Percentiles rank a stretch among this genome's conserved stretches.
Conservation (phyloP, 441 rosid genomes). For the Adansonia madagascariensis region DNA sequence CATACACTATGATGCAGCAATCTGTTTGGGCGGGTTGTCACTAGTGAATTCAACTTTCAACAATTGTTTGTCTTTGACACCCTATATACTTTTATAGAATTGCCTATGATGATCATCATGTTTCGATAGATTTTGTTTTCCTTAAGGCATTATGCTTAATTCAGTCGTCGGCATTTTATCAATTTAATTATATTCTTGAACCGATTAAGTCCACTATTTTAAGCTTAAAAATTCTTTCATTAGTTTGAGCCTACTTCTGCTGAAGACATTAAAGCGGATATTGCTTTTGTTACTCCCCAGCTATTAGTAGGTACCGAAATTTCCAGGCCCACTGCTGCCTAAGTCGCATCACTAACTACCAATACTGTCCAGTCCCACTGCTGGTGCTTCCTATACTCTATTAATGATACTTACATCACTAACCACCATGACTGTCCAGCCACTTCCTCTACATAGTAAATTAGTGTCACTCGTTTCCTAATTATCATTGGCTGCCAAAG, state of each 20-base stretch:
- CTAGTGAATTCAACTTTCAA: neutral
- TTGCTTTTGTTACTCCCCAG: neutral
- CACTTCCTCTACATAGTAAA: neutral
- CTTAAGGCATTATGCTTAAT: neutral
- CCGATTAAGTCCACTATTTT: neutral
- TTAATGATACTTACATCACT: neutral
- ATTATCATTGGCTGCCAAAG: neutral
- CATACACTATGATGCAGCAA: neutral
- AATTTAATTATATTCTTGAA: neutral
- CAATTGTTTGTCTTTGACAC: neutral
- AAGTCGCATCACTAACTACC: conserved; percentile 2
- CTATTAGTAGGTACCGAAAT: neutral
- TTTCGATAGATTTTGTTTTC: neutral
- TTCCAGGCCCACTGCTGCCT: conserved; percentile 3
- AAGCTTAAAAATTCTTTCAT: neutral
- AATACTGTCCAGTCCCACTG: neutral
- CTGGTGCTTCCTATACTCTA: neutral
- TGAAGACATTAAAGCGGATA: neutral
- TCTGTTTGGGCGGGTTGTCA: neutral
- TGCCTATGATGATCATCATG: neutral
- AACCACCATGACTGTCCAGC: neutral
- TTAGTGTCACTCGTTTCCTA: neutral
- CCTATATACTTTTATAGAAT: neutral
- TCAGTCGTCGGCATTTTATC: neutral
- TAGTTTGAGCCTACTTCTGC: neutral